Conservation (phyloP, 163 green algal genomes). For the Dunaliella salina region DNA sequence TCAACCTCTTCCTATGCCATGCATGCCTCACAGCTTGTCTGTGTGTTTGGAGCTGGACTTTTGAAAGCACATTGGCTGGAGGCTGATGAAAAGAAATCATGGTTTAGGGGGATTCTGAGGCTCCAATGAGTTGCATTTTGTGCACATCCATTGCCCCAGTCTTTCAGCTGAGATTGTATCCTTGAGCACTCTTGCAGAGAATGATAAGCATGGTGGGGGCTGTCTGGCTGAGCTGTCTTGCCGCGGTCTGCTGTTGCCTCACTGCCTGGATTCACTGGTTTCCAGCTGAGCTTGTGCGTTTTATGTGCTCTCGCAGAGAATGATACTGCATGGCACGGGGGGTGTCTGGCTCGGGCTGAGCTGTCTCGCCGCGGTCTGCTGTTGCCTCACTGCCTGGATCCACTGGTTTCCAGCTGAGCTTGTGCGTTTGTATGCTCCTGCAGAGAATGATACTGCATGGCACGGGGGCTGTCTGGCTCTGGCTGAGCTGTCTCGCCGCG, state of each 20-base stretch:
- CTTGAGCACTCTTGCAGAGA: slow-evolving; percentile 52
- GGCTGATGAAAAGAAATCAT: no score
- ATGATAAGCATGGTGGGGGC: slow-evolving; percentile 86
- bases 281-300: no score
- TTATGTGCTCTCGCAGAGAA: slow-evolving; percentile 46
- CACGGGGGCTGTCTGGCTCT: slow-evolving; percentile 92
- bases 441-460: slow-evolving; percentile 80
- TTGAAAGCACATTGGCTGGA: no score
- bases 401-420: background rate
- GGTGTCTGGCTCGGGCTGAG: slow-evolving; percentile 91
- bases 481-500: slow-evolving; percentile 87
- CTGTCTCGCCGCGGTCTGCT: slow-evolving; percentile 84
- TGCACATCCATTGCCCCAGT: no score
- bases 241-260: slow-evolving; percentile 77
- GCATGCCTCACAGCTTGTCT: no score
- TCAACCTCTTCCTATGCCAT: no score
- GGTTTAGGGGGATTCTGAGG: no score
- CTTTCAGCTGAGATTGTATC: no score
- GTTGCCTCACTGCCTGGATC: slow-evolving; percentile 59
- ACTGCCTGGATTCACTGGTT: slow-evolving; percentile 43
- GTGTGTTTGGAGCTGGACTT: no score
- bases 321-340: slow-evolving; percentile 90
- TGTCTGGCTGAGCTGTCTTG: slow-evolving; percentile 91
- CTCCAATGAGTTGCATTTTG: no score
- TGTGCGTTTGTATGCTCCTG: background rate